Conservation (phyloP, 139 green algal species). For the Auxenochlorella pyrenoidosa region DNA sequence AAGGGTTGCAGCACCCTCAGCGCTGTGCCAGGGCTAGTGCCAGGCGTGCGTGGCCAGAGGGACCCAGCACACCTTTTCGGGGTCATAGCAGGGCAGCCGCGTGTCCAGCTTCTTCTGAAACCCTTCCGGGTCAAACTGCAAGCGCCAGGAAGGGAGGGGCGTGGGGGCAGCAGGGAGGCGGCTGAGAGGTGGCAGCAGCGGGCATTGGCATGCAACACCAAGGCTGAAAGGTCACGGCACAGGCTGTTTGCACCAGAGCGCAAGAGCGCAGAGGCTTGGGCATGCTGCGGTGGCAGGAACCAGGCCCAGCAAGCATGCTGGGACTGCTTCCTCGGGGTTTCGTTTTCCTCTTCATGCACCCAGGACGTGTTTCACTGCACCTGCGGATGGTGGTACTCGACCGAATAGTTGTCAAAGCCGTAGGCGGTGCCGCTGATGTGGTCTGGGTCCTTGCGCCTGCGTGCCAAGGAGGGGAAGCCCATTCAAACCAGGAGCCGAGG, state of each 20-base stretch:
- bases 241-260: background rate
- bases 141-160: background rate
- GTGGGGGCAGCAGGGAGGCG: background rate
- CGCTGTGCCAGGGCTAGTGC: too few species aligned
- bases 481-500: too few species aligned
- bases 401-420: background rate
- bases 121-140: constrained; percentile 2
- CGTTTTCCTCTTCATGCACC: too few species aligned
- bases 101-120: constrained; percentile 7
- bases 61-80: background rate
- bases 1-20: too few species aligned
- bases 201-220: background rate
- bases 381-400: background rate
- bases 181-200: too few species aligned
- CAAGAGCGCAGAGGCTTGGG: background rate
- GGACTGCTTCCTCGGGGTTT: too few species aligned
- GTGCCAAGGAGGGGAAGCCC: background rate
- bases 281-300: too few species aligned
- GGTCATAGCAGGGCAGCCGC: constrained; percentile 12
- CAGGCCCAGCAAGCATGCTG: too few species aligned
- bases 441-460: constrained; percentile 9
- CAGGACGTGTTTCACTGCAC: too few species aligned
- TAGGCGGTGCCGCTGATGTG: background rate
- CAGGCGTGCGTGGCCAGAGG: too few species aligned
- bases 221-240: background rate